Conservation (phyloP, 306 rosid genomes). For the Lithocarpus polystachyus region DNA sequence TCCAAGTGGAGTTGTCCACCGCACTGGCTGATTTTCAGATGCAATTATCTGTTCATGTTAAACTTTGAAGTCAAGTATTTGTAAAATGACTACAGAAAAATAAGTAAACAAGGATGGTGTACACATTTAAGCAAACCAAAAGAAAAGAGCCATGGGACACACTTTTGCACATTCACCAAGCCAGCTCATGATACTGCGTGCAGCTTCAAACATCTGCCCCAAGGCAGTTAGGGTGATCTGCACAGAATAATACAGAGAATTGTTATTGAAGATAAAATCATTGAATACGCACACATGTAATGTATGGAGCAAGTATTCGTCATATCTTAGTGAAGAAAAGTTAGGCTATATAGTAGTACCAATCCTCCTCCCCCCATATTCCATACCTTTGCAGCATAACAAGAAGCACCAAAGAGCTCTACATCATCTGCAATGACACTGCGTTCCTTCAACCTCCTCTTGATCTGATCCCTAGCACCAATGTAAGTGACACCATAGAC, state of each 20-base stretch:
- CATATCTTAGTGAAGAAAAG: neutral
- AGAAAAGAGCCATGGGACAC: conserved; percentile 26
- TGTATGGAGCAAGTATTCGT: neutral
- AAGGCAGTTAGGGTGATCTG: conserved; percentile 88
- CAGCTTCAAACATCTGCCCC: conserved; percentile 96
- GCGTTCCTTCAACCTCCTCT: conserved; percentile 84
- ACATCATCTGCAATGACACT: conserved; percentile 54
- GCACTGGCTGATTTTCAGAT: conserved; percentile 79
- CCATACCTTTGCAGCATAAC: conserved; percentile 87
- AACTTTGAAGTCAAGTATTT: conserved; percentile 23
- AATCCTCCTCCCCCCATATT: conserved; percentile 12
- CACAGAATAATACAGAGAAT: conserved; percentile 13
- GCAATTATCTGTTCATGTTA: conserved; percentile 65
- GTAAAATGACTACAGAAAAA: conserved; percentile 1
- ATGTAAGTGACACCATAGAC: conserved; percentile 96
- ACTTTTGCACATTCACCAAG: conserved; percentile 96
- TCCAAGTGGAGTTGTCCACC: conserved; percentile 96
- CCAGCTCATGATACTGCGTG: conserved; percentile 88
- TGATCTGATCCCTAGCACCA: conserved; percentile 96
- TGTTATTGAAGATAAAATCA: neutral
- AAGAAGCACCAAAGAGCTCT: conserved; percentile 67
- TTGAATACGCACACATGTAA: neutral
- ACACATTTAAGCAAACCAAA: neutral
- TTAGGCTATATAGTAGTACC: neutral
- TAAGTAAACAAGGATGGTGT: neutral